phyloP scores from a whole-genome alignment of 345 rosid species.

The Trapa bicornis region DNA sequence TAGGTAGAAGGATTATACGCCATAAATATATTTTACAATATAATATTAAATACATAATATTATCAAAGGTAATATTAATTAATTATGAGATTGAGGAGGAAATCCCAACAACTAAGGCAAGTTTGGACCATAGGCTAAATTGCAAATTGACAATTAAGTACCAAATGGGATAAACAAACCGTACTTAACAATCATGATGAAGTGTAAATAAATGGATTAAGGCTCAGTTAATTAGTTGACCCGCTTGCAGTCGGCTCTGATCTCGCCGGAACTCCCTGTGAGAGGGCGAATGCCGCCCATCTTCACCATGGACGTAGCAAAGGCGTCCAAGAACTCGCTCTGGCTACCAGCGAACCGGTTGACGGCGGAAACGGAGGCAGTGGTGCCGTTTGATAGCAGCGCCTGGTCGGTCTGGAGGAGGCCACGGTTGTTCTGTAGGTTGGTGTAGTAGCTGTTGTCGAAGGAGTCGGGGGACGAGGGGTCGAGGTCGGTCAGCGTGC shows the following conservation, averaged over 20 bases:
- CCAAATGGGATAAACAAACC: no score
- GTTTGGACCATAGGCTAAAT: no score
- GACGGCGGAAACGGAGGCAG: conserved; percentile 21
- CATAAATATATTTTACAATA: no score
- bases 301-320: conserved; percentile 31
- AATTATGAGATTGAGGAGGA: no score
- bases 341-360: conserved; percentile 20
- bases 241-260: conserved; percentile 24
- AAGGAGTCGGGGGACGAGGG: conserved; percentile 24
- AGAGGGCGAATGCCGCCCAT: conserved; percentile 35
- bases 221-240: conserved; percentile 3
- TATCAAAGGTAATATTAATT: no score
- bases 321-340: conserved; percentile 23
- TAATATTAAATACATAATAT: no score
- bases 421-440: conserved; percentile 28
- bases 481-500: conserved; percentile 19
- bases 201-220: background rate
- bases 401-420: conserved; percentile 37
- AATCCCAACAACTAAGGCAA: no score
- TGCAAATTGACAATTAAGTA: no score
- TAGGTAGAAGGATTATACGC: no score
- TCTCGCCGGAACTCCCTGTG: conserved; percentile 33
- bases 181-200: no score
- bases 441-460: conserved; percentile 29
- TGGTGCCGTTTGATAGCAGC: conserved; percentile 18